Evolutionary conservation across 352 stramenopile genomes (phyloP).

Genomic region (Globisporangium parvum): DNA sequence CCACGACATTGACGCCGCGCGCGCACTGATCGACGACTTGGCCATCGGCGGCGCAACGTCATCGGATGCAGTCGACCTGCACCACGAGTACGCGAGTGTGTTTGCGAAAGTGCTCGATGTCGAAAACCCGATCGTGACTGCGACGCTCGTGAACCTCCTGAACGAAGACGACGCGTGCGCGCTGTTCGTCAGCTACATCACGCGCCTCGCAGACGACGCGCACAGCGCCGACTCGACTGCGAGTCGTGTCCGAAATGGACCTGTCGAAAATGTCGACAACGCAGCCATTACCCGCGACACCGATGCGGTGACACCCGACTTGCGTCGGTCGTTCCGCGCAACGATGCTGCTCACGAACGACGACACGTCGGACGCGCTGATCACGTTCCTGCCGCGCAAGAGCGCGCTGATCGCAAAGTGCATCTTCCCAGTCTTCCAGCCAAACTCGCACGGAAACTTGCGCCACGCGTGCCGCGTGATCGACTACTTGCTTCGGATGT

Average conservation of each 20-base stretch:
- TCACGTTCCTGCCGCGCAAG: constrained; percentile 80
- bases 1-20: constrained; percentile 1
- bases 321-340: constrained; percentile 75
- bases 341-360: constrained; percentile 89
- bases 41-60: not conserved
- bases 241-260: not conserved
- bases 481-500: constrained; percentile 79
- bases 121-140: constrained; percentile 44
- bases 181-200: constrained; percentile 60
- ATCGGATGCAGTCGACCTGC: constrained; percentile 3
- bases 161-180: constrained; percentile 52
- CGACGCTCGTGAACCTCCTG: constrained; percentile 53
- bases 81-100: constrained; percentile 24
- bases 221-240: constrained; percentile 6
- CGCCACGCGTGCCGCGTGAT: constrained; percentile 86
- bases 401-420: constrained; percentile 68
- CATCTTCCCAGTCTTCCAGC: constrained; percentile 78
- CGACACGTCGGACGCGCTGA: constrained; percentile 68
- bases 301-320: constrained; percentile 45
- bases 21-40: not conserved
- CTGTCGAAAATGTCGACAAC: constrained; percentile 1
- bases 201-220: constrained; percentile 30
- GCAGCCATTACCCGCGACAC: constrained; percentile 18
- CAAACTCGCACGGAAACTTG: constrained; percentile 64
- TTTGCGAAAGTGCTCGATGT: constrained; percentile 44